These are phyloP conservation scores for Fusarium udum DNA, from an alignment of 2,329 filamentous ascomycete species.

Conservation along the genomic window DNA sequence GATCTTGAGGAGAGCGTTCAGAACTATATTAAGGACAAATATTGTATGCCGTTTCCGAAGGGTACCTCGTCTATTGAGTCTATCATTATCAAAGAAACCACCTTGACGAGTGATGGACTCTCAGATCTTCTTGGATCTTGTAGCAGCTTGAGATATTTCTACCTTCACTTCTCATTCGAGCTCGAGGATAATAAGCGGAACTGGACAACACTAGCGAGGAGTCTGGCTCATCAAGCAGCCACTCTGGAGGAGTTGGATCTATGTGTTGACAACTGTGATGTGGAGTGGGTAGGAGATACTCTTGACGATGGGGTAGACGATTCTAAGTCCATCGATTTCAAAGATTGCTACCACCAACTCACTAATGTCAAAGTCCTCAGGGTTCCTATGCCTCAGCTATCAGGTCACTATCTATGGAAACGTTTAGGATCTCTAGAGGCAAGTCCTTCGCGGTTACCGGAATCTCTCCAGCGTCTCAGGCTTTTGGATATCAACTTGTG, in stretches of 20 bases:
- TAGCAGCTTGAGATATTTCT: not conserved
- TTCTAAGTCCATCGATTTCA: not conserved
- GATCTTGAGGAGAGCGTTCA: not conserved
- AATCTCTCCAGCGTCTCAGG: not conserved
- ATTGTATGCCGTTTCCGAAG: not conserved
- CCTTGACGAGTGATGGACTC: not conserved
- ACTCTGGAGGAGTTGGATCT: not conserved
- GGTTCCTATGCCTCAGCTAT: not conserved
- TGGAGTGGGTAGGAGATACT: not conserved
- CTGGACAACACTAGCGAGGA: not conserved
- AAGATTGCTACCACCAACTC: not conserved
- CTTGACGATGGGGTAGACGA: not conserved
- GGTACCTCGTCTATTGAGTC: not conserved
- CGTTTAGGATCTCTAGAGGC: not conserved
- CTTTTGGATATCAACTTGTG: not conserved
- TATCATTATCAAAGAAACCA: not conserved
- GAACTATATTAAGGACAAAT: not conserved
- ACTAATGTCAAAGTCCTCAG: not conserved
- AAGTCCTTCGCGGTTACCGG: not conserved
- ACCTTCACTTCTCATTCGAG: not conserved
- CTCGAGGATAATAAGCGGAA: fast-evolving
- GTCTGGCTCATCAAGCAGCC: not conserved
- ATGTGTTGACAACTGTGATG: not conserved
- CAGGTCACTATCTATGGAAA: fast-evolving
- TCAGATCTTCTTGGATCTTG: not conserved